A percentile compares a stretch with the other conserved stretches of the same genome.
Evolutionary conservation across 2,329 filamentous ascomycete species (phyloP).

Genomic region (Didymella exigua): DNA sequence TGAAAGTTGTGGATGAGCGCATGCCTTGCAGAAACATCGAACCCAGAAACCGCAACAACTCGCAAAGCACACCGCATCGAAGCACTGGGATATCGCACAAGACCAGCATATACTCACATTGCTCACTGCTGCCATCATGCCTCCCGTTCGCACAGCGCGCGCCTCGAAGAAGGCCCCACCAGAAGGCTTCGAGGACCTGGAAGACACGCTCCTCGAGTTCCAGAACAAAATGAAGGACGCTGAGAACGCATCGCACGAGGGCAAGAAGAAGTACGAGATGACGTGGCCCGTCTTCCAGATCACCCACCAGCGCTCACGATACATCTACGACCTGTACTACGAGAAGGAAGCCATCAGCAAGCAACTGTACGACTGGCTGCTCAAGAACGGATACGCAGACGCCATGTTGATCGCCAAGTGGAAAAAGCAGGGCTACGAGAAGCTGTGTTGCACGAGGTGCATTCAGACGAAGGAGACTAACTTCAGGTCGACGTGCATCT

Average conservation of each 20-base stretch:
- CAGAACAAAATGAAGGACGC: conserved; percentile 93
- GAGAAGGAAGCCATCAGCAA: conserved; percentile 95
- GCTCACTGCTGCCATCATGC: conserved; percentile 60
- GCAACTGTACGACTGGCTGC: conserved; percentile 89
- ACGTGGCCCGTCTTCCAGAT: conserved; percentile 99
- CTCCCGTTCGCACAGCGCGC: conserved; percentile 71
- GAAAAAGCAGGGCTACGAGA: conserved; percentile 99
- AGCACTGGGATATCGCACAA: neutral
- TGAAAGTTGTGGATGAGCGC: conserved; percentile 22
- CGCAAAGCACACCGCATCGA: neutral
- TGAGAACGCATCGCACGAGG: conserved; percentile 79
- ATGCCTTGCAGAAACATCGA: conserved; percentile 8
- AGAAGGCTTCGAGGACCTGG: conserved; percentile 85
- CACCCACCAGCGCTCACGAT: conserved; percentile 86
- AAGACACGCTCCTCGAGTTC: conserved; percentile 84
- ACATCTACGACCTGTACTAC: conserved; percentile 98
- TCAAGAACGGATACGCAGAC: conserved; percentile 97
- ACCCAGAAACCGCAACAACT: neutral
- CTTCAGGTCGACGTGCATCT: conserved; percentile 97
- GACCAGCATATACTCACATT: neutral
- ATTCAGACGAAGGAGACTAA: conserved; percentile 99
- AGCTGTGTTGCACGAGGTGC: conserved; percentile 94
- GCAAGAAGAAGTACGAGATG: conserved; percentile 87
- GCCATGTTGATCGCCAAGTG: conserved; percentile 96
- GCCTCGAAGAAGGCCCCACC: conserved; percentile 82